phyloP scores from a whole-genome alignment of 1,284 basidiomycete species.

The Naganishia sp. region DNA sequence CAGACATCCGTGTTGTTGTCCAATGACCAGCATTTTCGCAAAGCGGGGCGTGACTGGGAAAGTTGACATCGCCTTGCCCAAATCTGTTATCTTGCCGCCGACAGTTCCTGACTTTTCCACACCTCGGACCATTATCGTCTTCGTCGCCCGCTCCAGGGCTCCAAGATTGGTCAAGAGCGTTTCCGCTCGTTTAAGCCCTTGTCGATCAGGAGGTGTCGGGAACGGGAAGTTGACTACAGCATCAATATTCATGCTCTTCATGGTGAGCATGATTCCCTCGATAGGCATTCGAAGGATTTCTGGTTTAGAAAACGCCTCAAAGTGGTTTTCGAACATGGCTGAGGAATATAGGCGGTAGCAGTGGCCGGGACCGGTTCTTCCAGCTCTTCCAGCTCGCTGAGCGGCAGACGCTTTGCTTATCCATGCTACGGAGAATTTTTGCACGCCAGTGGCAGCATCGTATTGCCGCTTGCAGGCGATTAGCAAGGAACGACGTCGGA shows the following conservation, averaged over 20 bases:
- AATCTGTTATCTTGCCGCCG: constrained; percentile 75
- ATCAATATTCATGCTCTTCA: constrained; percentile 99
- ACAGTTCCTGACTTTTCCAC: constrained; percentile 46
- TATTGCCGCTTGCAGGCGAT: constrained; percentile 57
- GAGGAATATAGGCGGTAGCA: constrained; percentile 74
- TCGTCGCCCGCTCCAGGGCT: constrained; percentile 63
- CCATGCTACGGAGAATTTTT: constrained; percentile 72
- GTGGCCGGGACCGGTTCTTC: constrained; percentile 74
- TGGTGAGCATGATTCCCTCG: constrained; percentile 93
- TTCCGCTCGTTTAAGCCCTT: constrained; percentile 77
- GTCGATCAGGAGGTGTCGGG: constrained; percentile 90
- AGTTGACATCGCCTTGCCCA: constrained; percentile 86
- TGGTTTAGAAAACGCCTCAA: constrained; percentile 80
- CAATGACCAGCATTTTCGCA: constrained; percentile 90
- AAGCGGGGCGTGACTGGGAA: constrained; percentile 93
- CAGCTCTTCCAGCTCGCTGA: constrained; percentile 72
- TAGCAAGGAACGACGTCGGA: constrained; percentile 4
- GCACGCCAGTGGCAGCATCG: constrained; percentile 64
- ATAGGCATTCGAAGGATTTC: constrained; percentile 96
- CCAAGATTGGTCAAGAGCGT: constrained; percentile 77
- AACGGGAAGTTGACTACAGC: constrained; percentile 96
- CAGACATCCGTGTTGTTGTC: constrained; percentile 86
- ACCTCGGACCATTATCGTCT: constrained; percentile 51
- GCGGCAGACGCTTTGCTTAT: constrained; percentile 73
- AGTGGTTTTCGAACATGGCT: constrained; percentile 86